Percentiles rank a stretch among this genome's conserved stretches.
phyloP scores from a whole-genome alignment of 352 stramenopile genomes.

The Phytopythium oedochilum region DNA sequence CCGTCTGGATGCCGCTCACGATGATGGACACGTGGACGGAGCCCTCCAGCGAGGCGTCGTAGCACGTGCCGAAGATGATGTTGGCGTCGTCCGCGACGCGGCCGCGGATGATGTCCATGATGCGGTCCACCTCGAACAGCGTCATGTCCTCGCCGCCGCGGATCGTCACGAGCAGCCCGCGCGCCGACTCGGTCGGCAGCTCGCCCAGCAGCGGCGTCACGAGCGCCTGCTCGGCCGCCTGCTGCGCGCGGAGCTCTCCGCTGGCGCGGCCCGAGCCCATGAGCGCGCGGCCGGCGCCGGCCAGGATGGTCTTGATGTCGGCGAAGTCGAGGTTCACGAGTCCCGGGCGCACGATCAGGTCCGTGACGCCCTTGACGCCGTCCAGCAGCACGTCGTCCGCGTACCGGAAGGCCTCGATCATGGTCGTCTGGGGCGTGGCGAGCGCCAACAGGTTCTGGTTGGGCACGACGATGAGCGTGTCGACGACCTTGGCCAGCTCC shows the following conservation, averaged over 20 bases:
- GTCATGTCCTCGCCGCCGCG: conserved; percentile 92
- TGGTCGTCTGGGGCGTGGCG: conserved; percentile 90
- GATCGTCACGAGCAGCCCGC: conserved; percentile 95
- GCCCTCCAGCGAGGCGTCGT: conserved; percentile 75
- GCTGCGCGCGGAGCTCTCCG: conserved; percentile 74
- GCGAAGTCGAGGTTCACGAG: conserved; percentile 98
- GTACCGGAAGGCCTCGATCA: conserved; percentile 92
- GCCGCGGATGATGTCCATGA: conserved; percentile 85
- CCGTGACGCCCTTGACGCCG: conserved; percentile 94
- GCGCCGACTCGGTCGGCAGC: conserved; percentile 90
- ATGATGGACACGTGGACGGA: conserved; percentile 88
- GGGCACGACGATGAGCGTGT: conserved; percentile 96
- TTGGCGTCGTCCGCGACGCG: conserved; percentile 80
- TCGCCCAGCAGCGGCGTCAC: conserved; percentile 93
- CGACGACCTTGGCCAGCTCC: conserved; percentile 90
- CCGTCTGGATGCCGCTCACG: conserved; percentile 84
- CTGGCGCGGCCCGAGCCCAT: conserved; percentile 91
- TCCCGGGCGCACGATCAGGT: conserved; percentile 94
- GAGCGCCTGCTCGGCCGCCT: conserved; percentile 92
- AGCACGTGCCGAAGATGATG: conserved; percentile 89
- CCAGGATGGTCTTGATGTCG: conserved; percentile 95
- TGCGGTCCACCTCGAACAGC: conserved; percentile 89
- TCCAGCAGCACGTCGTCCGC: conserved; percentile 95
- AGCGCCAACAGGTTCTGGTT: conserved; percentile 96
- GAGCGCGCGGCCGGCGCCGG: conserved; percentile 91